Evolutionary conservation across 1,284 basidiomycete species (phyloP).

Genomic region (Cryptococcus sp.): DNA sequence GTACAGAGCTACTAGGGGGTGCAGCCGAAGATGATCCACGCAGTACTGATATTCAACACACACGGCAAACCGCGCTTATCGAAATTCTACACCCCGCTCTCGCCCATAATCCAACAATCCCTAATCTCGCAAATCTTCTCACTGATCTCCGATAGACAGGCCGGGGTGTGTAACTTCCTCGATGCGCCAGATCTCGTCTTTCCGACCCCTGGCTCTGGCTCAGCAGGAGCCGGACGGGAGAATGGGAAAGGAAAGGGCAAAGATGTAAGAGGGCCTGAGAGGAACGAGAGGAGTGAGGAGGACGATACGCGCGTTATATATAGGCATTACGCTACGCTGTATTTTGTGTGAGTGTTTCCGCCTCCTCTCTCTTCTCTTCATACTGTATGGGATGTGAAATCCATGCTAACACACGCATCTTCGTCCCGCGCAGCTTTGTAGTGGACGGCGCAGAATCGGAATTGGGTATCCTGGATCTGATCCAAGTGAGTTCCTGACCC

Average conservation of each 20-base stretch:
- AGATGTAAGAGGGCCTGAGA: conserved; percentile 6
- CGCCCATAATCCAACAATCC: conserved; percentile 65
- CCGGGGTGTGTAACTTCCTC: conserved; percentile 84
- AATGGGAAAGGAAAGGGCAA: conserved; percentile 28
- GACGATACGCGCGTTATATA: conserved; percentile 58
- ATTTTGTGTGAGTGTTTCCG: conserved; percentile 67
- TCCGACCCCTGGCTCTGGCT: conserved; percentile 33
- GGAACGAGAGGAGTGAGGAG: conserved; percentile 27
- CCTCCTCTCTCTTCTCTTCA: background rate
- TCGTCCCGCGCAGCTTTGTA: conserved; percentile 63
- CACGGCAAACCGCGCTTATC: conserved; percentile 81
- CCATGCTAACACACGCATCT: background rate
- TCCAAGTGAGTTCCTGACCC: conserved; percentile 69
- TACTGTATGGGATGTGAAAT: background rate
- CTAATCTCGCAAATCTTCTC: conserved; percentile 82
- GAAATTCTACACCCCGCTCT: conserved; percentile 91
- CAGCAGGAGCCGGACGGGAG: background rate
- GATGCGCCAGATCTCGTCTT: conserved; percentile 78
- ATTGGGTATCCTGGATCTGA: conserved; percentile 91
- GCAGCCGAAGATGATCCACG: conserved; percentile 75
- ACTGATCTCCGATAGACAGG: conserved; percentile 72
- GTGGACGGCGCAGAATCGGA: conserved; percentile 95
- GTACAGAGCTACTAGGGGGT: background rate
- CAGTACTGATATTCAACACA: conserved; percentile 69
- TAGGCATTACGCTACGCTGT: conserved; percentile 84